These are phyloP conservation scores for Ajuga reptans DNA, from an alignment of 305 asterid genomes.

Conservation along the genomic window DNA sequence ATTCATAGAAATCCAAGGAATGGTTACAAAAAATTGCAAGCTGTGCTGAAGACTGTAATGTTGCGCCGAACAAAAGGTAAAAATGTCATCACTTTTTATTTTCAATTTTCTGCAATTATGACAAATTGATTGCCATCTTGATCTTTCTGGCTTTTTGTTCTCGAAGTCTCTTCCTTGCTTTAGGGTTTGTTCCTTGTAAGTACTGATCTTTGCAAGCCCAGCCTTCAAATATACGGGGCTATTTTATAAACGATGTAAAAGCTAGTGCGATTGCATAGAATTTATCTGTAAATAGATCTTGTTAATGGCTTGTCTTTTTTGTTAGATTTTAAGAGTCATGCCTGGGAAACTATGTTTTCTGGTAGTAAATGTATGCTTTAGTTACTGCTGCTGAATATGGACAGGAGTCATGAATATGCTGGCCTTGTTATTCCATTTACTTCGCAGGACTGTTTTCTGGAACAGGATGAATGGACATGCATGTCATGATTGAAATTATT, in stretches of 20 bases:
- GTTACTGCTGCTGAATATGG: neutral
- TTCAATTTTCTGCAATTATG: neutral
- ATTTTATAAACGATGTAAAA: neutral
- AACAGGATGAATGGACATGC: neutral
- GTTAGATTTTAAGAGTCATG: neutral
- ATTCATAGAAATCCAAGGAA: constrained; percentile 64
- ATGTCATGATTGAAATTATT: neutral
- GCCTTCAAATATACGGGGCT: neutral
- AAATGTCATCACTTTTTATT: neutral
- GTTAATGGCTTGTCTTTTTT: too few relatives aligned
- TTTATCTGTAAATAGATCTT: neutral
- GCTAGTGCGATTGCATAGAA: neutral
- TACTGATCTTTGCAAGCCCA: too few relatives aligned
- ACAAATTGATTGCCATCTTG: too few relatives aligned
- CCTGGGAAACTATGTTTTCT: constrained; percentile 2
- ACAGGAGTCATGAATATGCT: neutral
- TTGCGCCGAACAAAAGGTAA: constrained; percentile 96
- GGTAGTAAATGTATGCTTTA: neutral
- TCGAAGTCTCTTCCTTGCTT: neutral
- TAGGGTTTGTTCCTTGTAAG: neutral
- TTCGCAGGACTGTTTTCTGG: neutral
- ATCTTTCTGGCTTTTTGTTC: too few relatives aligned
- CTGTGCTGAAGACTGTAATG: constrained; percentile 92
- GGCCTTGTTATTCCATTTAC: neutral
- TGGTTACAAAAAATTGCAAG: constrained; percentile 87